A percentile compares a stretch with the other conserved stretches of the same genome.
These are phyloP conservation scores for Hymenoscyphus fructigenus DNA, from an alignment of 2,329 filamentous ascomycete species.

Conservation along the genomic window DNA sequence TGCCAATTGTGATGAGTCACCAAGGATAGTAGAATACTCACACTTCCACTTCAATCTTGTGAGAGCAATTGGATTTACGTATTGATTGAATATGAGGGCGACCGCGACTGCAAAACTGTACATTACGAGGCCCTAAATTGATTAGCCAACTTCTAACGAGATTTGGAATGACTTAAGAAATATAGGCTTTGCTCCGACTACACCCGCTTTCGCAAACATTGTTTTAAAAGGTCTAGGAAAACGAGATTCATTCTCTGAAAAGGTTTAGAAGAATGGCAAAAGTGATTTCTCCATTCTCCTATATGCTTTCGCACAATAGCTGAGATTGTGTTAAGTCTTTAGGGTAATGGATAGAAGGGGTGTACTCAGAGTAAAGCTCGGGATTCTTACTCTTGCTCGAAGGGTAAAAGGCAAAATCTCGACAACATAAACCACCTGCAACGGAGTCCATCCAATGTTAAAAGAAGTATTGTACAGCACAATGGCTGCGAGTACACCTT, in stretches of 20 bases:
- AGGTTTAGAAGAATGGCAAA: too few relatives aligned
- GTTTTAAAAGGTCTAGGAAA: too few relatives aligned
- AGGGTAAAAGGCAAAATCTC: slow-evolving; percentile 42
- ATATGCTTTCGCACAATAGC: too few relatives aligned
- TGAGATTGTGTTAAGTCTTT: too few relatives aligned
- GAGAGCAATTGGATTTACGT: slow-evolving; percentile 43
- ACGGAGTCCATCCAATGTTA: slow-evolving; percentile 27
- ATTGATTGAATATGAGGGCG: slow-evolving; percentile 41
- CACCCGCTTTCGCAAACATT: too few relatives aligned
- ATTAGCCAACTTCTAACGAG: too few relatives aligned
- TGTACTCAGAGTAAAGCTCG: too few relatives aligned
- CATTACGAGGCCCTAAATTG: slow-evolving; percentile 33
- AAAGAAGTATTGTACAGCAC: slow-evolving; percentile 50
- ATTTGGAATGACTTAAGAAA: too few relatives aligned
- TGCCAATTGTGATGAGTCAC: not conserved
- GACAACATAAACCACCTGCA: slow-evolving; percentile 22
- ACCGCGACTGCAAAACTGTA: slow-evolving; percentile 31
- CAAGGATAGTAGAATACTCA: not conserved
- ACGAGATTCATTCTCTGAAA: too few relatives aligned
- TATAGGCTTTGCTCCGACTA: too few relatives aligned
- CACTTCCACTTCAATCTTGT: slow-evolving; percentile 37
- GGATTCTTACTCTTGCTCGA: slow-evolving; percentile 30
- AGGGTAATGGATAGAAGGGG: too few relatives aligned
- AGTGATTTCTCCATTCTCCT: too few relatives aligned
- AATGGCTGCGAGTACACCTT: slow-evolving; percentile 55